These are phyloP conservation scores for Alternaria brassicicola DNA, from an alignment of 2,329 filamentous ascomycete species.

Conservation along the genomic window DNA sequence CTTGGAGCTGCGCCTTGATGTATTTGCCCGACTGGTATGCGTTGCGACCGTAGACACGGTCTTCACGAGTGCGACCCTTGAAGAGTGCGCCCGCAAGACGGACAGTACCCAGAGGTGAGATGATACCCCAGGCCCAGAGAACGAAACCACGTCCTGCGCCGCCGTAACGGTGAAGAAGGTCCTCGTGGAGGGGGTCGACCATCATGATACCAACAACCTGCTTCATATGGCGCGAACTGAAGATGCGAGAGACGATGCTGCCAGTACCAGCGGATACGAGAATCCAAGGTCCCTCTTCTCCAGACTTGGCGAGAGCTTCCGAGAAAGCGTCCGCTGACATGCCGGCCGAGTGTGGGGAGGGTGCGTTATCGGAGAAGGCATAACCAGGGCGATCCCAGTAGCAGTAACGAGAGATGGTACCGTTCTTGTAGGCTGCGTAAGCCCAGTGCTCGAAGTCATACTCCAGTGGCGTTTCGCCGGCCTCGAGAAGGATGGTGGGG, in stretches of 20 bases:
- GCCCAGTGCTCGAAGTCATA: slow-evolving; percentile 80
- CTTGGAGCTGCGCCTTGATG: slow-evolving; percentile 90
- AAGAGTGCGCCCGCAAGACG: slow-evolving; percentile 81
- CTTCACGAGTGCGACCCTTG: slow-evolving; percentile 76
- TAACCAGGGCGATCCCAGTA: slow-evolving; percentile 93
- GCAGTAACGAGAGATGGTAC: slow-evolving; percentile 86
- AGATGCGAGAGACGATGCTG: slow-evolving; percentile 87
- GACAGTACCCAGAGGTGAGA: slow-evolving; percentile 86
- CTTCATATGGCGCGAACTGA: slow-evolving; percentile 79
- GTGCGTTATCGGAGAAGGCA: slow-evolving; percentile 88
- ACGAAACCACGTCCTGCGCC: slow-evolving; percentile 75
- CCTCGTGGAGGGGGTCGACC: slow-evolving; percentile 88
- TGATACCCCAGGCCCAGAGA: slow-evolving; percentile 83
- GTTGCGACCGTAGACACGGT: slow-evolving; percentile 81
- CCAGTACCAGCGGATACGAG: slow-evolving; percentile 86
- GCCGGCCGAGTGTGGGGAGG: slow-evolving; percentile 89
- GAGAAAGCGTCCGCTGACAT: slow-evolving; percentile 90
- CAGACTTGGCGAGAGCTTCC: slow-evolving; percentile 79
- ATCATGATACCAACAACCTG: slow-evolving; percentile 80
- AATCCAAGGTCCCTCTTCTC: slow-evolving; percentile 87
- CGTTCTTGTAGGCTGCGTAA: slow-evolving; percentile 74
- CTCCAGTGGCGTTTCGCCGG: slow-evolving; percentile 79
- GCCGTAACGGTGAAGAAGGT: slow-evolving; percentile 73
- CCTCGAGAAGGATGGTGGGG: slow-evolving; percentile 88
- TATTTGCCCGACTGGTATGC: slow-evolving; percentile 81